Evolutionary conservation across 2,329 filamentous ascomycete genomes (phyloP).

Genomic region (Polychaeton citri): DNA sequence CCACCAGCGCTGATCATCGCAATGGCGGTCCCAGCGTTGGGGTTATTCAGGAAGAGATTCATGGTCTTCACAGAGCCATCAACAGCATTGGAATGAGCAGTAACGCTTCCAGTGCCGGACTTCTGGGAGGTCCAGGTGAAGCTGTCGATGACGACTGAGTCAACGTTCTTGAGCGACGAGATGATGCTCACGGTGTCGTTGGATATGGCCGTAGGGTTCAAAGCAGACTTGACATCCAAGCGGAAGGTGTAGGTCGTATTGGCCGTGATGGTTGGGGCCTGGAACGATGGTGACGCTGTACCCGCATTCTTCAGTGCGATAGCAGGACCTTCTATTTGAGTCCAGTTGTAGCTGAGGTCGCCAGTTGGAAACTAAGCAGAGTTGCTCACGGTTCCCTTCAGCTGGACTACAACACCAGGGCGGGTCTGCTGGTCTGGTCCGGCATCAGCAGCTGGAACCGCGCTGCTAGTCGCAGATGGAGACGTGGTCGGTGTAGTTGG

Average conservation of each 20-base stretch:
- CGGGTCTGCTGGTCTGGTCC: constrained; percentile 12
- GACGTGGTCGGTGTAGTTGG: too few species aligned
- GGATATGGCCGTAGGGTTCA: constrained; percentile 11
- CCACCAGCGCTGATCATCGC: constrained; percentile 9
- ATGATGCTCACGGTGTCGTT: constrained; percentile 19
- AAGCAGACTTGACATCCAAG: constrained; percentile 16
- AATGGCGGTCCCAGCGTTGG: constrained; percentile 11
- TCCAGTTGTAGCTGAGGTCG: constrained; percentile 21
- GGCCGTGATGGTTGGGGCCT: constrained; percentile 10
- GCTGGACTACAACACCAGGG: constrained; percentile 17
- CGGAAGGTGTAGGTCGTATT: constrained; percentile 17
- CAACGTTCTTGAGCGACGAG: constrained; percentile 12
- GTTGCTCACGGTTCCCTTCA: constrained; percentile 10
- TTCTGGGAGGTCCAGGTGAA: constrained; percentile 21
- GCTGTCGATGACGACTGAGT: constrained; percentile 19
- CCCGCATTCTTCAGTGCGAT: constrained; percentile 13
- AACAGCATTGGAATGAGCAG: constrained; percentile 22
- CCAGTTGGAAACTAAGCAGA: constrained; percentile 13
- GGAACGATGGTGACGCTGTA: constrained; percentile 5
- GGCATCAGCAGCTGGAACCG: constrained; percentile 12
- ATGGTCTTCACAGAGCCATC: constrained; percentile 21
- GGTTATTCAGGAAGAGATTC: constrained; percentile 16
- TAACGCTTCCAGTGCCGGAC: constrained; percentile 19
- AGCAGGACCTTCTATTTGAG: constrained; percentile 13
- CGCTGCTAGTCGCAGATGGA: too few species aligned